Base-by-base conservation (phyloP, 352 stramenopile species). In the Phytophthora megakarya region DNA sequence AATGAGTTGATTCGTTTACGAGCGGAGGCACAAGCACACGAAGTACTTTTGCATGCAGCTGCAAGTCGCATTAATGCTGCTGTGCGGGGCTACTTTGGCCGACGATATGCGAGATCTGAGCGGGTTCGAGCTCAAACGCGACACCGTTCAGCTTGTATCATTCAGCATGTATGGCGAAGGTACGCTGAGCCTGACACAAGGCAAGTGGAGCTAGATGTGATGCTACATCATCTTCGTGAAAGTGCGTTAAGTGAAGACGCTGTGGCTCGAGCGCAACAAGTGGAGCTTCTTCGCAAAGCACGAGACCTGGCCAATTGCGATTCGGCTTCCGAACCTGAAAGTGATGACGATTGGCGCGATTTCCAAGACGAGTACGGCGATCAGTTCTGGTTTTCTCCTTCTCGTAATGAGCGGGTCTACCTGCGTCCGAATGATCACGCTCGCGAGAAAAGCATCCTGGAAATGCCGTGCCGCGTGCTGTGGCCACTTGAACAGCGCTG, bases 301-400 rank as follows among this genome's bases (percentile, higher is more conserved):
- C 62, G 70, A 3, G 70, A 73, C 23, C 50, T 85, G 13, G 65
- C 78, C 12, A 75, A 90, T 48, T 76, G 67, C 15, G 83, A 92
- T 70, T 93, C 85, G 12, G 85, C 85, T 22, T 93, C 85, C 0
- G 85, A 92, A 30, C 51, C 73, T 0, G 83, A 92, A 40, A 89
- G 78, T 39, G 86, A 95, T 26, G 80, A 92, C 35, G 86, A 93
- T 68, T 95, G 86, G 86, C 65, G 67, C 12, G 84, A 90, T 25
- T 89, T 90, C 30, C 51, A 78, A 40, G 81, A 90, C 44, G 77
- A 88, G 16, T 69, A 75, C 19, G 82, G 78, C 5, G 77, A 86
- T 39, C 72, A 78, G 46, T 93, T 92, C 46, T 95, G 83, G 81
- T 95, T 93, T 66, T 95, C 86, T 9, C 80, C 86, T 7, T 93